phyloP scores from a whole-genome alignment of 2,329 filamentous ascomycete genomes.

The Colletotrichum australisinense region DNA sequence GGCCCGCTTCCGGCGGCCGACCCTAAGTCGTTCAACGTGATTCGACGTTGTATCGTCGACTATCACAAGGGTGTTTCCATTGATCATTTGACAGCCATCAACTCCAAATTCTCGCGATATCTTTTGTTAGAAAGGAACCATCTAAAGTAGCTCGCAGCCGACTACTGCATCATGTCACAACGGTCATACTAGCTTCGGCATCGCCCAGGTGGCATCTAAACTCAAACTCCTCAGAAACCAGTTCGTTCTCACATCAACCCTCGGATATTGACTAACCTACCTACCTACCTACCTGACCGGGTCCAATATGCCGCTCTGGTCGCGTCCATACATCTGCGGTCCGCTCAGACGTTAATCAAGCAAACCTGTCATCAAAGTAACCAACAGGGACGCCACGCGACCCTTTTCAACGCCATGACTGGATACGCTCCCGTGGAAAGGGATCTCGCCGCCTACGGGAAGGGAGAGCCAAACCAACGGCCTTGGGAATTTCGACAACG shows the following conservation, averaged over 20 bases:
- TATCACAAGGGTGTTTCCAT: not conserved
- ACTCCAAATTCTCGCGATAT: not conserved
- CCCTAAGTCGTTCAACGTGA: not conserved
- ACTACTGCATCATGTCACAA: not conserved
- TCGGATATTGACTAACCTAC: not conserved
- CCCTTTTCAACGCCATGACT: not conserved
- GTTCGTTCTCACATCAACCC: not conserved
- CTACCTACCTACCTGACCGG: not conserved
- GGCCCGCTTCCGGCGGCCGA: conserved; percentile 21
- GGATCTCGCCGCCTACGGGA: not conserved
- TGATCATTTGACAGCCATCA: not conserved
- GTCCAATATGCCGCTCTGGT: not conserved
- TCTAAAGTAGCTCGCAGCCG: too few species aligned
- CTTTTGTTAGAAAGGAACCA: too few species aligned
- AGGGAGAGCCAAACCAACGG: not conserved
- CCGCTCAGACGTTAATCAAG: not conserved
- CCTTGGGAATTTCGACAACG: not conserved
- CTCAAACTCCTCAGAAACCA: not conserved
- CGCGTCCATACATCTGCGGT: not conserved
- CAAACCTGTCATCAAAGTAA: conserved; percentile 19
- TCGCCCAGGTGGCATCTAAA: not conserved
- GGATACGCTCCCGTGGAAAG: not conserved
- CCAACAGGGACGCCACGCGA: conserved; percentile 12
- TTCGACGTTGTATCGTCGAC: not conserved
- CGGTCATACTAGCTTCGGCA: not conserved